Evolutionary conservation across 2,329 filamentous ascomycete genomes (phyloP), one percentile per base, ranked within the genome.

Genomic region (Epichloe elymi): DNA sequence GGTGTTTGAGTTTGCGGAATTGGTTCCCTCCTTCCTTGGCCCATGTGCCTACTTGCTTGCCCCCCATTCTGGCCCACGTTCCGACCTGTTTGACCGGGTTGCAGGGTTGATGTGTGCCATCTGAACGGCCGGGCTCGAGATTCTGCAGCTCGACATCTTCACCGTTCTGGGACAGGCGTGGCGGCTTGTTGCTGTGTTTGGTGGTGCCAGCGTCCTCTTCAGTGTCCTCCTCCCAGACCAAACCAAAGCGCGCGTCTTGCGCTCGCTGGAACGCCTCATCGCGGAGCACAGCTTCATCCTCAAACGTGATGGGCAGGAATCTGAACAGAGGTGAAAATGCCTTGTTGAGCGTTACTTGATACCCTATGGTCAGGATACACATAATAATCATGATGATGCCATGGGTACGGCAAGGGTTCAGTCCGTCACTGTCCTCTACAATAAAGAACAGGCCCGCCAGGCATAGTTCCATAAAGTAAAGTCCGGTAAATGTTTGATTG

Each of bases 381-480:
- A 83, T 76, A 3, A 94, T 71, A 51, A 96, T 82, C 88, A 97
- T 98, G 60, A 83, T 72, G 51, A 90, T 82, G 11, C 81, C 93
- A 58, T 97, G 91, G 0, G 85, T 75, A 20, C 83, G 74, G 62
- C 88, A 93, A 0, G 76, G 70, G 7, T 73, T 70, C 0, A 72
- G 61, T 0, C 71, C 71, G 0, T 78, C 44, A 1, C 76, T 71
- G 53, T 89, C 76, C 38, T 72, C 63, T 3, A 85, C 80, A 20
- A 95, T 74, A 68, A 96, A 89, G 69, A 97, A 97, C 20, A 96
- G 73, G 37, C 90, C 93, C 43, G 95, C 83, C 51, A 97, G 74
- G 59, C 85, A 90, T 2, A 96, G 73, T 61, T 97, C 89, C 84
- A 98, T 93, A 54, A 96, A 81, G 61, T 98, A 98, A 0, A 98